Percentiles rank a stretch among this genome's conserved stretches.
These are phyloP conservation scores for Abelmoschus esculentus DNA, from an alignment of 345 rosid species.

Conservation along the genomic window DNA sequence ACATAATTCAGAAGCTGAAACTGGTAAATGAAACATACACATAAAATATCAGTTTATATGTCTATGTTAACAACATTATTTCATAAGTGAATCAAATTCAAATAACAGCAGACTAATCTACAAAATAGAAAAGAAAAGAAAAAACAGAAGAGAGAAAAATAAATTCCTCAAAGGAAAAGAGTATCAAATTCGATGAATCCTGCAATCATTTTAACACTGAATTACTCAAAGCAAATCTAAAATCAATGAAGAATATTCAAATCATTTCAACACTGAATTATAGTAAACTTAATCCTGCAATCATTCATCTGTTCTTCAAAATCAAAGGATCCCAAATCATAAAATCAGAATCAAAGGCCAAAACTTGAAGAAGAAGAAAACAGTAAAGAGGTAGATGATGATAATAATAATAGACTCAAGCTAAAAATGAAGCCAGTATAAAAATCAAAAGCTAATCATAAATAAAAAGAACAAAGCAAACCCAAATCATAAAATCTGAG, in stretches of 20 bases:
- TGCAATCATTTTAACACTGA: too few species aligned
- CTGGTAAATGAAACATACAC: background rate
- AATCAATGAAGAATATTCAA: slow-evolving; percentile 2
- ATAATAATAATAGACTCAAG: background rate
- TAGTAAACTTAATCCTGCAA: background rate
- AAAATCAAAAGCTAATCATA: background rate
- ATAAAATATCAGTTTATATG: background rate
- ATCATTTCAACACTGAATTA: background rate
- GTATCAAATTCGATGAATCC: background rate
- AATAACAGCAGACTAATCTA: background rate
- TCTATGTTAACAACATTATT: background rate
- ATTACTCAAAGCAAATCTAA: too few species aligned
- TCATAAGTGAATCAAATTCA: background rate
- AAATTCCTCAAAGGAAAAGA: background rate
- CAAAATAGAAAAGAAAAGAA: background rate
- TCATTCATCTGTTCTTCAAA: background rate
- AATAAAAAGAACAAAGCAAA: background rate
- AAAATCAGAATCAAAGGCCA: background rate
- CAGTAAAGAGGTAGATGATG: background rate
- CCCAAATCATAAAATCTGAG: background rate
- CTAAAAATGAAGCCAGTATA: background rate
- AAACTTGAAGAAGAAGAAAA: background rate
- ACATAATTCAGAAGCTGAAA: slow-evolving; percentile 8
- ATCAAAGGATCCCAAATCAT: background rate
- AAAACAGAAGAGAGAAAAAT: background rate